These are phyloP conservation scores for Taphrina flavorubra DNA, from an alignment of 1,139 yeast species.

Conservation along the genomic window DNA sequence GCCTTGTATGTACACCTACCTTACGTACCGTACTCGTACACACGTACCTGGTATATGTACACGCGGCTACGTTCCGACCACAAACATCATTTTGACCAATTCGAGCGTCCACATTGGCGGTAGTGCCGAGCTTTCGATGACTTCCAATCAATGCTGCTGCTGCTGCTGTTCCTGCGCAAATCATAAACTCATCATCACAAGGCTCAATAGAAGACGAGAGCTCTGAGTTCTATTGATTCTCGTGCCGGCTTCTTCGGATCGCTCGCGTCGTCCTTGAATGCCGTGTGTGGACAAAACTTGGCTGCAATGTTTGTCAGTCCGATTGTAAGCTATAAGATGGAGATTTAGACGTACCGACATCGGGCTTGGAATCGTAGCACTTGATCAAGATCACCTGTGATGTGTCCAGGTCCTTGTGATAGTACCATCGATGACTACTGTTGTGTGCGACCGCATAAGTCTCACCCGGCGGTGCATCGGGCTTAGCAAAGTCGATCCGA, in stretches of 20 bases:
- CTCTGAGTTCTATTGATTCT: constrained; percentile 48
- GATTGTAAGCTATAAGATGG: neutral
- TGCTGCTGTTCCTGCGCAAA: neutral
- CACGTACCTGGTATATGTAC: too few relatives aligned
- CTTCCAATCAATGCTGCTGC: too few relatives aligned
- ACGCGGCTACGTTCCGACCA: too few relatives aligned
- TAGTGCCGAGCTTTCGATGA: neutral
- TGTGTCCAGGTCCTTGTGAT: constrained; percentile 45
- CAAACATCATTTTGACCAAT: too few relatives aligned
- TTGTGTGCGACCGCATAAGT: constrained; percentile 46
- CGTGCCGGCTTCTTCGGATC: constrained; percentile 45
- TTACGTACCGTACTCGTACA: too few relatives aligned
- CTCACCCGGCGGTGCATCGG: constrained; percentile 46
- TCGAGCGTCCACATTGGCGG: neutral
- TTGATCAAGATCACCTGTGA: constrained; percentile 47
- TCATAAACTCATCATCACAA: too few relatives aligned
- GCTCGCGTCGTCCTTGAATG: constrained; percentile 47
- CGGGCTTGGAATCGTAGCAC: constrained; percentile 48
- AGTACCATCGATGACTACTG: constrained; percentile 47
- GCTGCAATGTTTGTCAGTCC: neutral
- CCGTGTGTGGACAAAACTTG: constrained; percentile 47
- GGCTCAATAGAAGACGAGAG: constrained; percentile 46
- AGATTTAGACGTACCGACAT: constrained; percentile 44
- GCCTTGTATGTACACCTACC: too few relatives aligned
- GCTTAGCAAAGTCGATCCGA: constrained; percentile 44